A percentile compares a stretch with the other conserved stretches of the same genome.
Evolutionary conservation across 2,329 filamentous ascomycete species (phyloP).

Genomic region (Rutstroemia sp.): DNA sequence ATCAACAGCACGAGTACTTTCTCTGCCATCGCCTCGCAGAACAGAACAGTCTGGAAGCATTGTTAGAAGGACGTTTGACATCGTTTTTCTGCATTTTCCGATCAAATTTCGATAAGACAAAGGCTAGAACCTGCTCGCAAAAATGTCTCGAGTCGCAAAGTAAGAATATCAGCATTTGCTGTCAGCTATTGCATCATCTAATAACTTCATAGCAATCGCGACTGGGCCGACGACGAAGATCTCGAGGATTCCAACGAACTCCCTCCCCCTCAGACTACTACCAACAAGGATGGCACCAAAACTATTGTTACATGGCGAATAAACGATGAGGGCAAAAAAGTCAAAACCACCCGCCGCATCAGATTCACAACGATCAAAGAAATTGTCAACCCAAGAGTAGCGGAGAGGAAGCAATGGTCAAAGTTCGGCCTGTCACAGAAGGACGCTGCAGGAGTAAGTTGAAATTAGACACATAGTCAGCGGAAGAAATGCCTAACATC

Average conservation of each 20-base stretch:
- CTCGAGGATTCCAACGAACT: slow-evolving; percentile 63
- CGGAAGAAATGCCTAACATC: background rate
- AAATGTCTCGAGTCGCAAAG: slow-evolving; percentile 41
- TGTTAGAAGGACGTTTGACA: background rate
- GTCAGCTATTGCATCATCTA: slow-evolving; percentile 10
- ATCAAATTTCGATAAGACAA: background rate
- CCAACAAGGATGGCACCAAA: slow-evolving; percentile 98
- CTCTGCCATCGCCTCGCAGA: slow-evolving; percentile 5
- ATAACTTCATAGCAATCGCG: slow-evolving; percentile 33
- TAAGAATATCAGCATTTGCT: slow-evolving; percentile 26
- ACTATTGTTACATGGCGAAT: slow-evolving; percentile 85
- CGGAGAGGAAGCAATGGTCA: slow-evolving; percentile 83
- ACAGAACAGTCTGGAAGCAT: background rate
- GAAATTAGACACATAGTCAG: background rate
- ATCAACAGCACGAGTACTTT: slow-evolving; percentile 2
- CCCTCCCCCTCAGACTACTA: slow-evolving; percentile 79
- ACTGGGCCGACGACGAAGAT: slow-evolving; percentile 91
- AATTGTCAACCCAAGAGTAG: slow-evolving; percentile 92
- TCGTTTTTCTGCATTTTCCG: background rate
- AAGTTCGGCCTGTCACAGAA: slow-evolving; percentile 92
- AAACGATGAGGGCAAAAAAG: slow-evolving; percentile 90
- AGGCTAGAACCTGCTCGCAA: background rate
- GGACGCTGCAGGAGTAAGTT: slow-evolving; percentile 58
- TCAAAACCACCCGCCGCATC: slow-evolving; percentile 95
- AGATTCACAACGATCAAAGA: slow-evolving; percentile 87